phyloP scores from a whole-genome alignment of 23 red algal genomes.

The Porphyridium purpureum region DNA sequence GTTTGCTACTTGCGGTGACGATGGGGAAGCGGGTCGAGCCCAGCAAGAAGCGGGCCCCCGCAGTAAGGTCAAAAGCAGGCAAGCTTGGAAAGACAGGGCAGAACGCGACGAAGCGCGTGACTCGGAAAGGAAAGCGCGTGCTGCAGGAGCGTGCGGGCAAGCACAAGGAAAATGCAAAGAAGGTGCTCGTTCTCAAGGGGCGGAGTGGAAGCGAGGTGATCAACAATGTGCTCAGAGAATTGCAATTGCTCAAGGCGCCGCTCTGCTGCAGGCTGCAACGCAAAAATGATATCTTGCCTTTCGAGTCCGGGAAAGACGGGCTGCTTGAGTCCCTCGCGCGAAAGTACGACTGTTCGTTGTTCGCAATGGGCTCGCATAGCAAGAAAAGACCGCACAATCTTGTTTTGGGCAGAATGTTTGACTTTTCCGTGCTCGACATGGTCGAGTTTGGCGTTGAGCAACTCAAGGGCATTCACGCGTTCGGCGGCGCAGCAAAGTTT shows the following conservation, averaged over 20 bases:
- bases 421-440: constrained; percentile 83
- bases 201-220: constrained; percentile 26
- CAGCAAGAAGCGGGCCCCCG: too few relatives aligned
- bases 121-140: constrained; percentile 27
- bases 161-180: constrained; percentile 47
- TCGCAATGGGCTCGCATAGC: constrained; percentile 55
- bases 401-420: constrained; percentile 69
- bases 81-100: too few relatives aligned
- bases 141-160: constrained; percentile 32
- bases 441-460: constrained; percentile 69
- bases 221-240: constrained; percentile 30
- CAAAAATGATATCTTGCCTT: constrained; percentile 76
- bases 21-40: too few relatives aligned
- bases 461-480: neutral
- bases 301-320: constrained; percentile 69
- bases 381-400: constrained; percentile 94
- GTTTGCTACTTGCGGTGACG: too few relatives aligned
- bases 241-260: constrained; percentile 44
- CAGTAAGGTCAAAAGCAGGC: too few relatives aligned
- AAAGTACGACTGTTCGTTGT: constrained; percentile 74
- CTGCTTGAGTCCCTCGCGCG: constrained; percentile 54
- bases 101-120: constrained; percentile 6
- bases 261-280: constrained; percentile 29
- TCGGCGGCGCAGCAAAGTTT: constrained; percentile 1
- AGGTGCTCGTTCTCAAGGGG: constrained; percentile 43